A percentile compares a stretch with the other conserved stretches of the same genome.
Evolutionary conservation across 805 yeast species (phyloP).

Genomic region (Groenewaldozyma tartarivorans): DNA sequence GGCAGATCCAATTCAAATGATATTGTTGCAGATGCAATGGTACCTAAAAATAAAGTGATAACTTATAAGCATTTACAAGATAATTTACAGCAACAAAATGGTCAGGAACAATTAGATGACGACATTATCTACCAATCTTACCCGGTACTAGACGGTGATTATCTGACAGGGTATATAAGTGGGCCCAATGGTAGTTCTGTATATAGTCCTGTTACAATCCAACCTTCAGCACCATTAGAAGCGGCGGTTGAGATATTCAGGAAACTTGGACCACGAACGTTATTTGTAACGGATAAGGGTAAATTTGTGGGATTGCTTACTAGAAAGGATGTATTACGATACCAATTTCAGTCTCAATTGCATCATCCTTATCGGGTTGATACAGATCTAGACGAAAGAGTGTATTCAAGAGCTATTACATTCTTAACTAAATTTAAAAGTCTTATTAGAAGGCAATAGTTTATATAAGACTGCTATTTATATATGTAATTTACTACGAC

Average conservation of each 20-base stretch:
- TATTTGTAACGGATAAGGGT: slow-evolving; percentile 49
- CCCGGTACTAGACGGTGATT: slow-evolving; percentile 29
- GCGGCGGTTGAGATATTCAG: slow-evolving; percentile 58
- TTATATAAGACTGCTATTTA: not conserved
- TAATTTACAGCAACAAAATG: not conserved
- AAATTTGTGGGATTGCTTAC: slow-evolving; percentile 66
- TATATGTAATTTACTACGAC: not conserved
- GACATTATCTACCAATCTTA: slow-evolving; percentile 21
- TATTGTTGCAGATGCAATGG: slow-evolving; percentile 53
- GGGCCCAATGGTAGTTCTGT: slow-evolving; percentile 5
- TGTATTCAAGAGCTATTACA: not conserved
- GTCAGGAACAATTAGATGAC: not conserved
- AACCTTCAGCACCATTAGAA: slow-evolving; percentile 46
- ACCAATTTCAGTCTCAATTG: slow-evolving; percentile 17
- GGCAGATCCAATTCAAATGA: slow-evolving; percentile 54
- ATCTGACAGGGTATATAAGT: slow-evolving; percentile 27
- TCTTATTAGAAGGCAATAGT: not conserved
- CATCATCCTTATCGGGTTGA: not conserved
- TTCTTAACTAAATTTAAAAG: not conserved
- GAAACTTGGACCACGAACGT: slow-evolving; percentile 68
- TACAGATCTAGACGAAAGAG: not conserved
- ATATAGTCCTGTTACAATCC: slow-evolving; percentile 45
- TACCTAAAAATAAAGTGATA: not conserved
- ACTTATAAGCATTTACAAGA: not conserved
- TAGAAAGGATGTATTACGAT: slow-evolving; percentile 70